phyloP scores from a whole-genome alignment of 2,329 filamentous ascomycete species.

The Arachnomyces sp. region DNA sequence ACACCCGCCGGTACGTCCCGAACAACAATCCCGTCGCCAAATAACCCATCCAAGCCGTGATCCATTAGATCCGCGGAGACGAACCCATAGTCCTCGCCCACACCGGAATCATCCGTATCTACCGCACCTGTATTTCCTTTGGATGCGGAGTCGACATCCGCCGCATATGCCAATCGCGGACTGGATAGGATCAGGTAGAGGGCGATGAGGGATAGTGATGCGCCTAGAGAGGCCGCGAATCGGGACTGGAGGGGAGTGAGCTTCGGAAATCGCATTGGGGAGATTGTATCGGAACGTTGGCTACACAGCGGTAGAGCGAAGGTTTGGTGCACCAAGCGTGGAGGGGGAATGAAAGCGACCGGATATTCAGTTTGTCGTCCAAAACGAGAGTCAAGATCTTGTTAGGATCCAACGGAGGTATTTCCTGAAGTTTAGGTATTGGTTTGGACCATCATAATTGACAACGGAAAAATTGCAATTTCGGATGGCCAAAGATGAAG shows the following conservation, averaged over 20 bases:
- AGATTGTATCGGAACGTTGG: conserved; percentile 5
- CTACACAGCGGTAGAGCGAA: no score
- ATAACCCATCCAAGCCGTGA: conserved; percentile 29
- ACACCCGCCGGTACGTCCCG: conserved; percentile 47
- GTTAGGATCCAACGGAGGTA: no score
- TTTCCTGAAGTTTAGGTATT: no score
- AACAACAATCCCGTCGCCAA: conserved; percentile 58
- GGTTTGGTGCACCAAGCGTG: no score
- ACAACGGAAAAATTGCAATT: no score
- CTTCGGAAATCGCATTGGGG: conserved; percentile 37
- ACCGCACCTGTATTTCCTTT: conserved; percentile 35
- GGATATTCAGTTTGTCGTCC: no score
- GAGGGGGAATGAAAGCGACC: no score
- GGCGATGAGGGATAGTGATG: conserved; percentile 52
- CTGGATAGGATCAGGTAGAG: conserved; percentile 56
- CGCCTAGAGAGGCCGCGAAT: conserved; percentile 59
- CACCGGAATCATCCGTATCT: conserved; percentile 37
- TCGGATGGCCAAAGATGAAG: no score
- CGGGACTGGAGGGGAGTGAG: conserved; percentile 65
- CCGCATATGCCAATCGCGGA: conserved; percentile 49
- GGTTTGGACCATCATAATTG: no score
- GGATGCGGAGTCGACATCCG: no score
- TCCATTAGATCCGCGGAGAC: conserved; percentile 18
- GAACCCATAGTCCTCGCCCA: background rate
- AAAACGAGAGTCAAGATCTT: no score